Evolutionary conservation across 2,329 filamentous ascomycete genomes (phyloP), one percentile per base, ranked within the genome.

Genomic region (Aspergillus costaricaensis): DNA sequence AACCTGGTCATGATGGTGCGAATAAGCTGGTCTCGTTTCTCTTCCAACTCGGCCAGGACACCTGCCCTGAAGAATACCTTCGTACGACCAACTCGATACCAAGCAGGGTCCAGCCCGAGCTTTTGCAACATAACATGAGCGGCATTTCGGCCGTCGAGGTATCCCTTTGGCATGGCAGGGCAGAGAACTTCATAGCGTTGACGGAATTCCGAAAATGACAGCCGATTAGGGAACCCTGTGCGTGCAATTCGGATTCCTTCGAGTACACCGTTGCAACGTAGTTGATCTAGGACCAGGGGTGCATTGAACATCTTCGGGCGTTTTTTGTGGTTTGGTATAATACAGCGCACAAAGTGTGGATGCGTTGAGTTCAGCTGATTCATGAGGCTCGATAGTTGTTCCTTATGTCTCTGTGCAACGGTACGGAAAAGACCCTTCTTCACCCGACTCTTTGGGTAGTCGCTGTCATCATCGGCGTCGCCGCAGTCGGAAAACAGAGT

Each of bases 181-280:
- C 94, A 98, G 6, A 99, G 85, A 6, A 99, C 94, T 74, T 98
- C 95, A 75, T 99, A 99, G 64, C 95, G 88, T 70, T 96, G 91
- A 57, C 95, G 88, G 79, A 99, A 99, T 72, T 99, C 96, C 2
- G 91, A 85, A 74, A 99, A 99, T 0, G 91, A 85, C 32, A 99
- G 83, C 67, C 95, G 85, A 73, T 99, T 99, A 54, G 95, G 95
- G 74, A 99, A 99, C 23, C 95, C 95, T 5, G 96, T 99, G 49
- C 95, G 88, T 23, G 95, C 95, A 76, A 99, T 99, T 62, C 95
- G 87, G 71, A 99, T 99, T 63, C 95, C 95, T 79, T 99, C 95
- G n/a, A 99, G 83, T 2, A 99, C 95, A 90, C 95, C 95, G 74
- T 99, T 99, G 79, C 95, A 99, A 55, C 95, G 88, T n/a, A 99